These are phyloP conservation scores for Iris pallida DNA, from an alignment of 116 monocot genomes.

Conservation along the genomic window DNA sequence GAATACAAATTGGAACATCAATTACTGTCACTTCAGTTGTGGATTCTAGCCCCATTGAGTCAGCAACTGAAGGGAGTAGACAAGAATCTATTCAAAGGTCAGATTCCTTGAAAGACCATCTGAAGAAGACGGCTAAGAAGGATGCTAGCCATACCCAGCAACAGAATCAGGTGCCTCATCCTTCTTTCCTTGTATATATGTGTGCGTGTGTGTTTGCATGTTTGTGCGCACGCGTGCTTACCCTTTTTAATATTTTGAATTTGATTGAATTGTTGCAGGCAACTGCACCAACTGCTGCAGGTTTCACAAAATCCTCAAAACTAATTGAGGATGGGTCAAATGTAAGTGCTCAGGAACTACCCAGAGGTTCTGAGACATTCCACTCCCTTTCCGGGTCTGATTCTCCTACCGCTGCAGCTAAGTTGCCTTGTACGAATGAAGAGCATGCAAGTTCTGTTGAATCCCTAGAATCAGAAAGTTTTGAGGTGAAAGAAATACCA, in stretches of 20 bases:
- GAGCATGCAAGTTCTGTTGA: neutral
- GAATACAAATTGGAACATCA: conserved; percentile 4
- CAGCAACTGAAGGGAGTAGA: conserved; percentile 29
- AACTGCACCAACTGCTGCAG: conserved; percentile 15
- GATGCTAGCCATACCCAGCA: conserved; percentile 33
- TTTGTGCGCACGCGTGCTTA: neutral
- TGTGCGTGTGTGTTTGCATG: neutral
- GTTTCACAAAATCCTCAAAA: conserved; percentile 5
- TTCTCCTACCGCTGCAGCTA: conserved; percentile 4
- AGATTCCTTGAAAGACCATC: conserved; percentile 40
- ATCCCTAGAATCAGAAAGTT: neutral
- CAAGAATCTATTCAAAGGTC: conserved; percentile 26
- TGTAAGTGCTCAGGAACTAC: neutral
- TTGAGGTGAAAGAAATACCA: neutral
- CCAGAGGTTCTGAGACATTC: neutral
- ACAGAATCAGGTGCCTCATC: conserved; percentile 27
- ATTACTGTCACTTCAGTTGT: conserved; percentile 10
- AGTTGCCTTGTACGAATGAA: neutral
- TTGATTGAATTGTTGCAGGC: conserved; percentile 27
- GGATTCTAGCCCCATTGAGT: conserved; percentile 14
- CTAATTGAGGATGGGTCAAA: conserved; percentile 10
- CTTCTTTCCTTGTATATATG: neutral
- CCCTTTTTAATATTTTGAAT: neutral
- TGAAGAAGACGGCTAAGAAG: conserved; percentile 26
- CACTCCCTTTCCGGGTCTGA: neutral